Evolutionary conservation across 2,329 filamentous ascomycete species (phyloP).

Genomic region (Colletotrichum sansevieriae): DNA sequence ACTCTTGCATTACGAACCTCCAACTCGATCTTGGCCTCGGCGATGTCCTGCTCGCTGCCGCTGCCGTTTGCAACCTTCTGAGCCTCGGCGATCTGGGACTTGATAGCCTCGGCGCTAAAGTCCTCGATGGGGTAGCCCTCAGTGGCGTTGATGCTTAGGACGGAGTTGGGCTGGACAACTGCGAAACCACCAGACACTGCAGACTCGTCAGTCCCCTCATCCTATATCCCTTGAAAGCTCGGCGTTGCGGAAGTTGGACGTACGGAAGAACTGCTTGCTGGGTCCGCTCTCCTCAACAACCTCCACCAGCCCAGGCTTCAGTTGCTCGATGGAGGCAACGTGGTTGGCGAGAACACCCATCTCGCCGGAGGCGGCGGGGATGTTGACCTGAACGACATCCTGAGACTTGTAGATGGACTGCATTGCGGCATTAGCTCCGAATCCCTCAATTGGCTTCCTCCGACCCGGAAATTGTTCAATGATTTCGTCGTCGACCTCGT

Average conservation of each 20-base stretch:
- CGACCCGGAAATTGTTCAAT: neutral
- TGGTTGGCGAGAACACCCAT: conserved; percentile 99
- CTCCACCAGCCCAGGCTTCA: conserved; percentile 96
- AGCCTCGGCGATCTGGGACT: conserved; percentile 90
- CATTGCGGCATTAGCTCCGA: conserved; percentile 64
- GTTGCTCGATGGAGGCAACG: conserved; percentile 98
- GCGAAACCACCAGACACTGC: conserved; percentile 97
- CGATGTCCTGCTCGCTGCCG: conserved; percentile 97
- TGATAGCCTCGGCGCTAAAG: conserved; percentile 92
- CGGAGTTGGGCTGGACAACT: conserved; percentile 93
- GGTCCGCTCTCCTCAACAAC: conserved; percentile 91
- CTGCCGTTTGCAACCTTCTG: conserved; percentile 93
- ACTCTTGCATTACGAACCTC: conserved; percentile 73
- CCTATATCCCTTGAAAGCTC: conserved; percentile 40
- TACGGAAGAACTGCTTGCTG: conserved; percentile 99
- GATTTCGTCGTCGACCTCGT: conserved; percentile 18
- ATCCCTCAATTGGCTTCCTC: conserved; percentile 47
- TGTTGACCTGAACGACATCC: conserved; percentile 94
- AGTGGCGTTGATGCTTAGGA: conserved; percentile 97
- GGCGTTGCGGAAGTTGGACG: conserved; percentile 55
- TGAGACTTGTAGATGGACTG: conserved; percentile 79
- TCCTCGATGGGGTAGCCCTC: conserved; percentile 96
- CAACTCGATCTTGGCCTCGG: conserved; percentile 98
- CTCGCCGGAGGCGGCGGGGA: conserved; percentile 96
- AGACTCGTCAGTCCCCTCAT: conserved; percentile 38